Percentiles rank a stretch among this genome's conserved stretches.
These are phyloP conservation scores for Schwanniomyces pseudopolymorphus DNA, from an alignment of 805 yeast genomes.

Conservation along the genomic window DNA sequence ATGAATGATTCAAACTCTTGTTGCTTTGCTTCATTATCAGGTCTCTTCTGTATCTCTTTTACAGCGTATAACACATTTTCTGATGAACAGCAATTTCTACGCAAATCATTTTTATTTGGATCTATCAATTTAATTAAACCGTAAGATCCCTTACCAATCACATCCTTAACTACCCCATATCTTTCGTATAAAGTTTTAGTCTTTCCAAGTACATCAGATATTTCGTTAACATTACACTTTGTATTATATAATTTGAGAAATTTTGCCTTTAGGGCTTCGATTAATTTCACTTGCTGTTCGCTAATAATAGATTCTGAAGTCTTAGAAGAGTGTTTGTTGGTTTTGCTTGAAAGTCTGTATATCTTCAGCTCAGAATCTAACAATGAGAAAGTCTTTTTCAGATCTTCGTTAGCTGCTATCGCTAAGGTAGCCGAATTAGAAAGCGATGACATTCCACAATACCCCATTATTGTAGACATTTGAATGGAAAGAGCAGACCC, in stretches of 20 bases:
- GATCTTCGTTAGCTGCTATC: conserved; percentile 31
- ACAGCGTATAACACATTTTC: conserved; percentile 26
- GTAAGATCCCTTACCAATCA: conserved; percentile 39
- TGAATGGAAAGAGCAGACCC: conserved; percentile 19
- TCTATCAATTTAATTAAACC: conserved; percentile 37
- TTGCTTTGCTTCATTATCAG: conserved; percentile 12
- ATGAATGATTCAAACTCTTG: conserved; percentile 47
- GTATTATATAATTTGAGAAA: conserved; percentile 15
- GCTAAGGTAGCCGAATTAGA: conserved; percentile 14
- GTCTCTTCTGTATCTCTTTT: conserved; percentile 28
- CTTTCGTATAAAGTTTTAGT: conserved; percentile 29
- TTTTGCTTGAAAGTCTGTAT: conserved; percentile 20
- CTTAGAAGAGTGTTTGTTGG: conserved; percentile 15
- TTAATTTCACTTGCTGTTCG: conserved; percentile 24
- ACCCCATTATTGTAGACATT: conserved; percentile 31
- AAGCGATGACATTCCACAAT: conserved; percentile 27
- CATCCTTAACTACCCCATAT: conserved; percentile 33
- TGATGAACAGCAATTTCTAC: neutral
- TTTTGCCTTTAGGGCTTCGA: conserved; percentile 19
- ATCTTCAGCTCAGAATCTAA: conserved; percentile 21
- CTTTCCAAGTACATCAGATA: conserved; percentile 8
- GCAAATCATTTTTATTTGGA: conserved; percentile 9
- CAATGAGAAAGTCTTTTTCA: conserved; percentile 31
- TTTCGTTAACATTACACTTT: conserved; percentile 4
- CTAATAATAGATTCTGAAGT: conserved; percentile 25